These are phyloP conservation scores for Umbelopsis sp. DNA, from an alignment of 192 early-diverging fungal genomes.

Conservation along the genomic window DNA sequence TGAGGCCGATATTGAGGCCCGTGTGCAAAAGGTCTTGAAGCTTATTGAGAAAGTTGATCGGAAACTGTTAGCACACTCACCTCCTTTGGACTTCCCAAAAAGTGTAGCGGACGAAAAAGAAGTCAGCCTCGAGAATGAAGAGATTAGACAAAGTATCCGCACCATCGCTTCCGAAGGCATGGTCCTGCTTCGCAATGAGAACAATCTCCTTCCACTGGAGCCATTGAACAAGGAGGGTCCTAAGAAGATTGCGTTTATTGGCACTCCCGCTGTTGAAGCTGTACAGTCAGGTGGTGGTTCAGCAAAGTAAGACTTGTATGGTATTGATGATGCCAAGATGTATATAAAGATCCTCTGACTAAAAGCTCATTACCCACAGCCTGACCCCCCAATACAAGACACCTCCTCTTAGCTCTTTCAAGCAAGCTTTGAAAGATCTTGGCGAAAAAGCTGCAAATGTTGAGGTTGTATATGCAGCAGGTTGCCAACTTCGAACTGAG, in stretches of 20 bases:
- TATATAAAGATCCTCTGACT: too few species aligned
- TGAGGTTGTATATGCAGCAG: neutral
- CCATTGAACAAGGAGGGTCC: neutral
- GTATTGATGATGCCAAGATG: too few species aligned
- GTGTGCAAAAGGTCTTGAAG: neutral
- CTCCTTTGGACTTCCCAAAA: neutral
- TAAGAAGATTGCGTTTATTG: constrained; percentile 32
- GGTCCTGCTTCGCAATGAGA: constrained; percentile 30
- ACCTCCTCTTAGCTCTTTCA: neutral
- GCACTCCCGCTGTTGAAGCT: constrained; percentile 7
- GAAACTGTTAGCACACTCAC: neutral
- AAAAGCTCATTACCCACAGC: neutral
- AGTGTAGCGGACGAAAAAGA: neutral
- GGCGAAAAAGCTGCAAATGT: neutral
- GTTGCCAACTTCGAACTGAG: neutral
- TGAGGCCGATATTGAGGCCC: neutral
- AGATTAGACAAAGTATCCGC: constrained; percentile 16
- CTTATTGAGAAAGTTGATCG: neutral
- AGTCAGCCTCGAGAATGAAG: constrained; percentile 3
- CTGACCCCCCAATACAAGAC: constrained; percentile 3
- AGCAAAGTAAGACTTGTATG: neutral
- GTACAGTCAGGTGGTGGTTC: constrained; percentile 13
- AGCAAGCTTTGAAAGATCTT: constrained; percentile 5
- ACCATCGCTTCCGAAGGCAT: constrained; percentile 33
- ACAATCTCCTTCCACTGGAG: constrained; percentile 28